phyloP scores from a whole-genome alignment of 2,329 filamentous ascomycete species.

The Diaporthe sp. region DNA sequence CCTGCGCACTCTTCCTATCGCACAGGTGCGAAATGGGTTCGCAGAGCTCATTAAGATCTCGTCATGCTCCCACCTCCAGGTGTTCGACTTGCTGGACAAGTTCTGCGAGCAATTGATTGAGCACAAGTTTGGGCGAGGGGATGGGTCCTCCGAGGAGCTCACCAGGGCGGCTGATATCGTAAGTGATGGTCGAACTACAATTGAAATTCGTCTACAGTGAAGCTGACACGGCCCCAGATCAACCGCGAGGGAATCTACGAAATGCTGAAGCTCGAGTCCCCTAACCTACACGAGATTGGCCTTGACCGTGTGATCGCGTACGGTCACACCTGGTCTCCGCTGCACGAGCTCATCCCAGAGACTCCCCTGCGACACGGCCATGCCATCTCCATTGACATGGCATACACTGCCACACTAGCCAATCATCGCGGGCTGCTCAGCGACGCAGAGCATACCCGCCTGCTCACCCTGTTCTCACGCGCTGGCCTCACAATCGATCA shows the following conservation, averaged over 20 bases:
- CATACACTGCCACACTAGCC: conserved; percentile 78
- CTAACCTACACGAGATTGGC: conserved; percentile 80
- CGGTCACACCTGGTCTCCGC: conserved; percentile 80
- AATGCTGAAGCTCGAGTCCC: conserved; percentile 81
- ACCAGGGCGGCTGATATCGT: conserved; percentile 69
- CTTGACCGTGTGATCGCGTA: conserved; percentile 81
- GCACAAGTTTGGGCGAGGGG: conserved; percentile 73
- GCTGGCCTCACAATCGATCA: conserved; percentile 81
- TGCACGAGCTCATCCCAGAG: conserved; percentile 78
- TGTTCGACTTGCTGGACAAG: conserved; percentile 77
- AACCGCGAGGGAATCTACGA: conserved; percentile 78
- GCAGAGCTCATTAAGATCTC: conserved; percentile 84
- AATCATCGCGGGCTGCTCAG: conserved; percentile 72
- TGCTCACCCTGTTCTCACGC: conserved; percentile 77
- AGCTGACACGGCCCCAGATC: conserved; percentile 57
- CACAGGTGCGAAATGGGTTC: conserved; percentile 80
- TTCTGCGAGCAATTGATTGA: conserved; percentile 77
- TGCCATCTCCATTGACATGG: conserved; percentile 83
- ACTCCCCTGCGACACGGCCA: conserved; percentile 79
- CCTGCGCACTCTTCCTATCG: conserved; percentile 74
- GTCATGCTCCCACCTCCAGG: conserved; percentile 75
- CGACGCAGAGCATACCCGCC: conserved; percentile 70
- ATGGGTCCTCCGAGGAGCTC: conserved; percentile 68
- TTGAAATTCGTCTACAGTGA: background rate
- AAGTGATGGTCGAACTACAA: conserved; percentile 1